Evolutionary conservation across 192 early-diverging fungal species (phyloP).

Genomic region (Phycomyces blakesleeanus): DNA sequence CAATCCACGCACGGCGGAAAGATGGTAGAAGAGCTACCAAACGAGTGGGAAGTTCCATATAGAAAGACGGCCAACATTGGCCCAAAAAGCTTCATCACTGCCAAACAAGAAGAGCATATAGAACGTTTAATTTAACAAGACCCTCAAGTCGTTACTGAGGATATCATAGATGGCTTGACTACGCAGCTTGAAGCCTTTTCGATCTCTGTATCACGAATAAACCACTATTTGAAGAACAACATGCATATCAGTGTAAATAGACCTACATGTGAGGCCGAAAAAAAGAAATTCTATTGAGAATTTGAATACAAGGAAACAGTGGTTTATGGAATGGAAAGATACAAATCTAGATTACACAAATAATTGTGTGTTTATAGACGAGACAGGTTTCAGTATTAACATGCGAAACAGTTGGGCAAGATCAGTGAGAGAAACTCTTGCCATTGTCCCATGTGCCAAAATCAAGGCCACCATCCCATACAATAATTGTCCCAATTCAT

Average conservation of each 20-base stretch:
- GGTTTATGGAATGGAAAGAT: slow-evolving; percentile 7
- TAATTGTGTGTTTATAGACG: too few relatives aligned
- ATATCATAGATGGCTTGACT: not conserved
- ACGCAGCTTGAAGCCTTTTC: not conserved
- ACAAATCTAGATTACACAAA: not conserved
- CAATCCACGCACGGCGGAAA: too few relatives aligned
- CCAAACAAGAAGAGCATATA: not conserved
- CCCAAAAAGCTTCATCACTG: too few relatives aligned
- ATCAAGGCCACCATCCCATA: too few relatives aligned
- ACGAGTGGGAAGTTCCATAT: too few relatives aligned
- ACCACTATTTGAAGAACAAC: not conserved
- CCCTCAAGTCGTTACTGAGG: not conserved
- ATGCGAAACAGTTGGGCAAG: too few relatives aligned
- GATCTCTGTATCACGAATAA: not conserved
- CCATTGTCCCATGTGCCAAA: too few relatives aligned
- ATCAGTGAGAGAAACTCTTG: too few relatives aligned
- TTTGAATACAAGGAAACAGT: not conserved
- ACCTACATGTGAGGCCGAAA: not conserved
- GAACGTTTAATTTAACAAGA: not conserved
- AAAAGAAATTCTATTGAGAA: not conserved
- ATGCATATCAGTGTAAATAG: not conserved
- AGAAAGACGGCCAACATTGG: not conserved
- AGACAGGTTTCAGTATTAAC: too few relatives aligned
- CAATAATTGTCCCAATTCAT: too few relatives aligned
- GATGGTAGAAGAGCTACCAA: too few relatives aligned